Evolutionary conservation across 768 basidiomycete species (phyloP).

Genomic region (Aureoboletus auriporus): DNA sequence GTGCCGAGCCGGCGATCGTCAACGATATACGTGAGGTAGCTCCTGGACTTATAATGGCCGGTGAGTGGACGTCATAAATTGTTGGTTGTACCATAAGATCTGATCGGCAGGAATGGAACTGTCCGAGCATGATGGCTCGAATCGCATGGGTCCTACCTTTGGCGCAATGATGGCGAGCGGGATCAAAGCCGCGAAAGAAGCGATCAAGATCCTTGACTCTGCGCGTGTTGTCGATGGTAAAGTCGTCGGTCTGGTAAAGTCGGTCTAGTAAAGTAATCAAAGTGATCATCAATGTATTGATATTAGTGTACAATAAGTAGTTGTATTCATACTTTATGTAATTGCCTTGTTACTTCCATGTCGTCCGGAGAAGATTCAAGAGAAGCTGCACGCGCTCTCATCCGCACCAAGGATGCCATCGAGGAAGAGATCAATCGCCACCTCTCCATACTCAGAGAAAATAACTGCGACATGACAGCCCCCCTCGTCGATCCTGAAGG

Average conservation of each 20-base stretch:
- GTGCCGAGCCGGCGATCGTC: slow-evolving; percentile 78
- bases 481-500: slow-evolving; percentile 85
- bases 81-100: neutral
- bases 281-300: too few species aligned
- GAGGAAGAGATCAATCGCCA: slow-evolving; percentile 68
- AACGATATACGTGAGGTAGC: slow-evolving; percentile 73
- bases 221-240: slow-evolving; percentile 52
- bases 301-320: neutral
- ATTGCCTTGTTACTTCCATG: slow-evolving; percentile 32
- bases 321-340: slow-evolving; percentile 6
- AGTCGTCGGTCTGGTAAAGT: slow-evolving; percentile 35
- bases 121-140: slow-evolving; percentile 74
- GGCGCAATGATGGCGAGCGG: slow-evolving; percentile 80
- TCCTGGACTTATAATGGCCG: slow-evolving; percentile 72
- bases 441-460: slow-evolving; percentile 56
- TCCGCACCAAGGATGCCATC: slow-evolving; percentile 65
- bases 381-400: slow-evolving; percentile 60
- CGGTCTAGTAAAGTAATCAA: neutral
- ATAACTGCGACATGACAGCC: slow-evolving; percentile 61
- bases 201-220: slow-evolving; percentile 48
- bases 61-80: slow-evolving; percentile 32
- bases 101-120: slow-evolving; percentile 68
- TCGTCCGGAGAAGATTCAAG: slow-evolving; percentile 41
- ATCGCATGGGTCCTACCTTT: slow-evolving; percentile 77
- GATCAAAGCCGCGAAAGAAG: slow-evolving; percentile 66